Conservation (phyloP, 2,329 filamentous ascomycete genomes). For the Xylariaceae sp. region DNA sequence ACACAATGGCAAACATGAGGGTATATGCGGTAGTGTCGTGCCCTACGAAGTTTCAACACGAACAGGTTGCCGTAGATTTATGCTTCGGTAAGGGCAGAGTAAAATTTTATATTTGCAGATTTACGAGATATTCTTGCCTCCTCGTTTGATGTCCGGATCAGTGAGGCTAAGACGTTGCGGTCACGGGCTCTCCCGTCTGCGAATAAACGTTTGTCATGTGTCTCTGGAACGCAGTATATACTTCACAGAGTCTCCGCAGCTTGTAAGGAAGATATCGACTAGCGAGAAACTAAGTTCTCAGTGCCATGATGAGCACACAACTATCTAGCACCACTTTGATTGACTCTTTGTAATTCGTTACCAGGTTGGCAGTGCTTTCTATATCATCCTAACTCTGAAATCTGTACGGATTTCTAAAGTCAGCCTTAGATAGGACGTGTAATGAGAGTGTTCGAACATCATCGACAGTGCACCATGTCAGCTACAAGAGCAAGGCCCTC, state of each 20-base stretch:
- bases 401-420: slow-evolving; percentile 40
- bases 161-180: slow-evolving; percentile 29
- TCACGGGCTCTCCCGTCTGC: slow-evolving; percentile 7
- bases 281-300: slow-evolving; percentile 37
- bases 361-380: slow-evolving; percentile 14
- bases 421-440: slow-evolving; percentile 38
- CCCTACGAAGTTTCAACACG: slow-evolving; percentile 41
- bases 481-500: slow-evolving; percentile 34
- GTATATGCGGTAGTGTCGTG: slow-evolving; percentile 39
- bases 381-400: slow-evolving; percentile 38
- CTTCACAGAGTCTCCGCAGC: slow-evolving; percentile 29
- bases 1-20: slow-evolving; percentile 27
- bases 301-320: slow-evolving; percentile 38
- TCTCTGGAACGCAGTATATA: slow-evolving; percentile 36
- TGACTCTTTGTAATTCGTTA: slow-evolving; percentile 38
- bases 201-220: slow-evolving; percentile 41
- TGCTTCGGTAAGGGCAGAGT: slow-evolving; percentile 1
- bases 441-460: slow-evolving; percentile 40
- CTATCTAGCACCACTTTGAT: slow-evolving; percentile 41
- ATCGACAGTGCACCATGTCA: slow-evolving; percentile 40
- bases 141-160: slow-evolving; percentile 36
- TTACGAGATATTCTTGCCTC: too few species aligned
- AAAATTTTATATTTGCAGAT: too few species aligned
- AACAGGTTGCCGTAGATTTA: slow-evolving; percentile 41
- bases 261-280: slow-evolving; percentile 32